Evolutionary conservation across 495 filamentous ascomycete species (phyloP).

Genomic region (Trichoderma erinaceum): DNA sequence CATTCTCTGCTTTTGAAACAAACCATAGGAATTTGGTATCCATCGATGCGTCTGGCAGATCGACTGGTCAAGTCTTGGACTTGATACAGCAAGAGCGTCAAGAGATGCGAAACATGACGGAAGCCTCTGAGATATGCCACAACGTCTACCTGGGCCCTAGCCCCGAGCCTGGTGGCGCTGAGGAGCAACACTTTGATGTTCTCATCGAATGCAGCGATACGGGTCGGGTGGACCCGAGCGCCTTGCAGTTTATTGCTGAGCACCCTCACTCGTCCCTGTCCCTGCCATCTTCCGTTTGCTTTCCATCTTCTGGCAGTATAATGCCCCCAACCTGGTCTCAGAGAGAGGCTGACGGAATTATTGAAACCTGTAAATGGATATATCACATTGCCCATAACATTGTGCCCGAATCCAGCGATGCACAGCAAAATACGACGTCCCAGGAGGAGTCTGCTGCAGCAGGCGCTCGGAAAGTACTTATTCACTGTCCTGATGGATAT

Average conservation of each 20-base stretch:
- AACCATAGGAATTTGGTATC: slow-evolving; percentile 65
- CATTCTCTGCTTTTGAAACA: slow-evolving; percentile 69
- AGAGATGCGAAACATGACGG: slow-evolving; percentile 93
- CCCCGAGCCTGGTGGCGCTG: slow-evolving; percentile 54
- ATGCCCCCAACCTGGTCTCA: slow-evolving; percentile 73
- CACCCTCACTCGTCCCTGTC: slow-evolving; percentile 44
- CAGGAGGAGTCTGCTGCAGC: slow-evolving; percentile 7
- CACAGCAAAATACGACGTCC: neutral
- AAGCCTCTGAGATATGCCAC: slow-evolving; percentile 73
- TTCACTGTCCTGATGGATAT: slow-evolving; percentile 94
- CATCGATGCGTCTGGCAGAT: slow-evolving; percentile 62
- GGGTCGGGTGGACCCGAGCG: slow-evolving; percentile 57
- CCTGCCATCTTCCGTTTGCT: slow-evolving; percentile 26
- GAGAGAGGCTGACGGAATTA: slow-evolving; percentile 71
- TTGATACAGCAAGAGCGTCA: slow-evolving; percentile 83
- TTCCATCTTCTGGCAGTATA: slow-evolving; percentile 88
- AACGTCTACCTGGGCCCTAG: slow-evolving; percentile 92
- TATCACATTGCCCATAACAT: slow-evolving; percentile 65
- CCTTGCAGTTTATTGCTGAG: slow-evolving; percentile 42
- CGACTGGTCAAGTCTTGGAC: slow-evolving; percentile 77
- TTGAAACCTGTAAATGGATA: slow-evolving; percentile 85
- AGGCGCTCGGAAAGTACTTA: slow-evolving; percentile 58
- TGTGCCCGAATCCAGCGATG: slow-evolving; percentile 24
- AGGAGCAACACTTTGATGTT: slow-evolving; percentile 54
- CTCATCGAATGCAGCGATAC: slow-evolving; percentile 83